Conservation (phyloP, 371 early-diverging fungal species). For the Mucor plumbeus region DNA sequence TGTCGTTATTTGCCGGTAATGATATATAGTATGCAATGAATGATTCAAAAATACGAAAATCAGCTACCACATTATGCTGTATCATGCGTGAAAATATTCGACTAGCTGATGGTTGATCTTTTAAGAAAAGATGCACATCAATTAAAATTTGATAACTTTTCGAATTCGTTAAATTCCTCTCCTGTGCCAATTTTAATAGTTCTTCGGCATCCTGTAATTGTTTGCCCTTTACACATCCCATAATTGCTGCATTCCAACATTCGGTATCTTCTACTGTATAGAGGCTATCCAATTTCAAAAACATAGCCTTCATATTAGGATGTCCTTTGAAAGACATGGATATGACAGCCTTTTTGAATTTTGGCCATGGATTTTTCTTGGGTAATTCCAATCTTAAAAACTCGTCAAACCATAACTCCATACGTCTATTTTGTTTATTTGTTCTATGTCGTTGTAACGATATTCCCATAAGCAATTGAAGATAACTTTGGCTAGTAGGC, state of each 20-base stretch:
- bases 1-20: neutral
- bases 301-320: conserved; percentile 15
- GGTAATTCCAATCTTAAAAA: neutral
- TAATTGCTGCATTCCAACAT: conserved; percentile 18
- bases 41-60: conserved; percentile 7
- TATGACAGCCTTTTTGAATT: conserved; percentile 11
- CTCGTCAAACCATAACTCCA: conserved; percentile 27
- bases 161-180: conserved; percentile 1
- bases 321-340: conserved; percentile 19
- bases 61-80: conserved; percentile 13
- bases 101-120: conserved; percentile 17
- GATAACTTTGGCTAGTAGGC: conserved; percentile 21
- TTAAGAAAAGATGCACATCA: neutral
- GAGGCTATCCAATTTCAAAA: neutral
- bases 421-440: conserved; percentile 3
- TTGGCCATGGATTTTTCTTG: neutral
- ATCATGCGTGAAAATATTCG: conserved; percentile 20
- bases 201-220: conserved; percentile 10
- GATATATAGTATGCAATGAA: conserved; percentile 22
- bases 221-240: conserved; percentile 16
- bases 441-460: conserved; percentile 3
- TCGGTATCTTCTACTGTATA: neutral
- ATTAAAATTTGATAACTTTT: conserved; percentile 19
- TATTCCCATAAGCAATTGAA: conserved; percentile 19
- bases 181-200: conserved; percentile 12